These are phyloP conservation scores for Psidium friedrichsthalianum DNA, from an alignment of 345 rosid genomes.

Conservation along the genomic window DNA sequence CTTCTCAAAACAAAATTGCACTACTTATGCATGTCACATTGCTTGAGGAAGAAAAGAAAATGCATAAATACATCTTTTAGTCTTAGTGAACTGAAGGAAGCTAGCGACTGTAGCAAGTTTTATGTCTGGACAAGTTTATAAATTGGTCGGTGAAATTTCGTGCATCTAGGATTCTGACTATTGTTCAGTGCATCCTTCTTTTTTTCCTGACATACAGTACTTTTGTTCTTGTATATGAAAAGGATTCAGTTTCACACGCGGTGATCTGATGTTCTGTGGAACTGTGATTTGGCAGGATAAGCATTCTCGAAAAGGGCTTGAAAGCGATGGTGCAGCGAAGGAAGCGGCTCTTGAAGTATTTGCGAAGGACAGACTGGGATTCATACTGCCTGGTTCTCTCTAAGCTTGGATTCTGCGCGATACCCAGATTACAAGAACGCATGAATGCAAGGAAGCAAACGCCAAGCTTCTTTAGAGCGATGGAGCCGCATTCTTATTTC, in stretches of 20 bases:
- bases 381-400: constrained; percentile 65
- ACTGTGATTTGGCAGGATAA: constrained; percentile 44
- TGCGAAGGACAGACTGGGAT: constrained; percentile 89
- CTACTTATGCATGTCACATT: not conserved
- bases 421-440: constrained; percentile 49
- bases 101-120: not conserved
- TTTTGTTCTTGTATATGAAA: not conserved
- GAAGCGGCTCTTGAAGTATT: constrained; percentile 71
- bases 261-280: not conserved
- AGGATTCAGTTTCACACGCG: not conserved
- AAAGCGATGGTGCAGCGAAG: constrained; percentile 76
- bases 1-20: not conserved
- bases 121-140: not conserved
- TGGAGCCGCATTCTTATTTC: not conserved
- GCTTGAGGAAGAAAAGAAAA: not conserved
- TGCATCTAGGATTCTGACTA: not conserved
- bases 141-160: not conserved
- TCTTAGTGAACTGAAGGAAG: not conserved
- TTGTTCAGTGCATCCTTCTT: not conserved
- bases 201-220: not conserved
- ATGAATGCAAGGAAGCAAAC: not conserved
- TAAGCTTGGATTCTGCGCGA: constrained; percentile 82
- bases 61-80: not conserved
- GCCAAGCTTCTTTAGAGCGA: not conserved
- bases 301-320: constrained; percentile 75